A percentile compares a stretch with the other conserved stretches of the same genome.
Conservation (phyloP, 306 rosid genomes). For the Fragaria vesca region DNA sequence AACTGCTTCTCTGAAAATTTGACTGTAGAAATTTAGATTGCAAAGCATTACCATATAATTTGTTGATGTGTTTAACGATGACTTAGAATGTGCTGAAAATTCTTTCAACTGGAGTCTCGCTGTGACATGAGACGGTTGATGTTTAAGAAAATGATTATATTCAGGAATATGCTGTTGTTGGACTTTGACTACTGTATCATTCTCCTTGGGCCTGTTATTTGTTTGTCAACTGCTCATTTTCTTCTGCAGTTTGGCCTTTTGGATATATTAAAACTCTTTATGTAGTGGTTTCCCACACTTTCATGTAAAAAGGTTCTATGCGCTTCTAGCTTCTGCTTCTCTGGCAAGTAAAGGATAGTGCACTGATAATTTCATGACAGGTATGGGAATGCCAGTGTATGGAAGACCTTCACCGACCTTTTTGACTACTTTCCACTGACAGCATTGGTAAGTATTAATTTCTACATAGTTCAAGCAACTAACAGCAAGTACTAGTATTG, state of each 20-base stretch:
- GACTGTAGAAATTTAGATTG: neutral
- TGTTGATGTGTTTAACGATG: neutral
- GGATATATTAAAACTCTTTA: neutral
- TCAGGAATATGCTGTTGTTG: neutral
- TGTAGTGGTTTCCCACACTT: neutral
- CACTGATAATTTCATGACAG: conserved; percentile 43
- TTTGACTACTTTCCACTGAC: conserved; percentile 97
- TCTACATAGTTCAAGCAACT: neutral
- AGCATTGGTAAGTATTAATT: conserved; percentile 79
- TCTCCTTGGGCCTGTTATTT: conserved; percentile 2
- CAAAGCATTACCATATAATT: neutral
- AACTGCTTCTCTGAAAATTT: neutral
- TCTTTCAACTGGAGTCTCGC: neutral
- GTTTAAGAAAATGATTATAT: neutral
- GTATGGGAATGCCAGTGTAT: conserved; percentile 95
- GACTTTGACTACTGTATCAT: conserved; percentile 6
- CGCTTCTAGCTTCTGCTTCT: neutral
- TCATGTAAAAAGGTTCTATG: neutral
- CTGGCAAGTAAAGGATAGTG: conserved; percentile 22
- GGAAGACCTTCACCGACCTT: conserved; percentile 98
- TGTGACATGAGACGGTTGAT: neutral
- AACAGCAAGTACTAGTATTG: neutral
- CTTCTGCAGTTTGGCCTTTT: neutral
- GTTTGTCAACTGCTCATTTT: conserved; percentile 3
- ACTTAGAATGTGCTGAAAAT: conserved; percentile 9